A percentile compares a stretch with the other conserved stretches of the same genome.
phyloP scores from a whole-genome alignment of 1,139 yeast genomes.

The Spencermartinsiella ligniputridi region DNA sequence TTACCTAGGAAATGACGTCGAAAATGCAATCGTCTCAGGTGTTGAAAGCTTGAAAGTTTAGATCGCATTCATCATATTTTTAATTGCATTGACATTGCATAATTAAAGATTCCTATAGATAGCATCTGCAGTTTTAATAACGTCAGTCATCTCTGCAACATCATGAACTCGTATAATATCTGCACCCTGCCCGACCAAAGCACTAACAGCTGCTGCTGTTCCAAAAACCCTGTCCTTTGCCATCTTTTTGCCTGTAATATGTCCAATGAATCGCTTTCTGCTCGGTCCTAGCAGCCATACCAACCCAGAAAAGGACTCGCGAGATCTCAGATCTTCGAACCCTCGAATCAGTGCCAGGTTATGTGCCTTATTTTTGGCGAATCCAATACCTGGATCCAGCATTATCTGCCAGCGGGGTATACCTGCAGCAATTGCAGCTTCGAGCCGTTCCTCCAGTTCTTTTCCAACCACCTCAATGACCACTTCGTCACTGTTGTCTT shows the following conservation, averaged over 20 bases:
- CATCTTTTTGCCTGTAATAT: constrained; percentile 43
- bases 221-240: constrained; percentile 66
- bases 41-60: no score
- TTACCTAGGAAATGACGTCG: no score
- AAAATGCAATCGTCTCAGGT: no score
- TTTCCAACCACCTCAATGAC: constrained; percentile 47
- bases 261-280: constrained; percentile 80
- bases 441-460: constrained; percentile 58
- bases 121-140: constrained; percentile 70
- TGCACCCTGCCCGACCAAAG: constrained; percentile 67
- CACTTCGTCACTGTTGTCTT: constrained; percentile 36
- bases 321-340: constrained; percentile 34
- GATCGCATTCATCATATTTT: no score
- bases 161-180: constrained; percentile 92
- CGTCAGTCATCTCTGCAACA: constrained; percentile 61
- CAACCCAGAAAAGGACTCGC: constrained; percentile 40
- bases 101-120: constrained; percentile 46
- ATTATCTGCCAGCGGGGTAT: constrained; percentile 86
- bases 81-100: not conserved
- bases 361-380: constrained; percentile 71
- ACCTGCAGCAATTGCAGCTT: constrained; percentile 57
- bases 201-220: constrained; percentile 71
- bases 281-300: constrained; percentile 84
- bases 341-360: constrained; percentile 62
- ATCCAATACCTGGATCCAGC: constrained; percentile 93